Evolutionary conservation across 83 land plant species (phyloP).

Genomic region (Larix sibirica): DNA sequence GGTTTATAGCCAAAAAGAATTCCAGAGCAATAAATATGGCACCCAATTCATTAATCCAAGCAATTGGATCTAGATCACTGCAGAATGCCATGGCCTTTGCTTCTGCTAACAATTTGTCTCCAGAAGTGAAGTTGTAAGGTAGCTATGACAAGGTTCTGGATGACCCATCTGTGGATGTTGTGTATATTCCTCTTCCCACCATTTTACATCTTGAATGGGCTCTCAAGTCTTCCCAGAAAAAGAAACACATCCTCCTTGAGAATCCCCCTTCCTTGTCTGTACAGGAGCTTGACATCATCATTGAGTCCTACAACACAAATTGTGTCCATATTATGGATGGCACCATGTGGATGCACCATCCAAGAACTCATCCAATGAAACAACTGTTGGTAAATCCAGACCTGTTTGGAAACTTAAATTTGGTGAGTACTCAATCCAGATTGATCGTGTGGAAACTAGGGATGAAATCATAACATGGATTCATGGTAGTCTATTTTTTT

Average conservation of each 20-base stretch:
- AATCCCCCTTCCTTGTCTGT: conserved; percentile 68
- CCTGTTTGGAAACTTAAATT: conserved; percentile 51
- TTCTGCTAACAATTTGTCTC: conserved; percentile 12
- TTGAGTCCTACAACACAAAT: conserved; percentile 43
- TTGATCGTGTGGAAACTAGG: too few species aligned
- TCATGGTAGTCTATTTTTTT: too few species aligned
- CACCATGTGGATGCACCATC: conserved; percentile 92
- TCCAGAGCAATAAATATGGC: conserved; percentile 12
- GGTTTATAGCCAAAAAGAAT: too few species aligned
- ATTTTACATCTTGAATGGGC: conserved; percentile 76
- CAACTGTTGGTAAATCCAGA: conserved; percentile 34
- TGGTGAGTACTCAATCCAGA: conserved; percentile 29
- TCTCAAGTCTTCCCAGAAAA: conserved; percentile 48
- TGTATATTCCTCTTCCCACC: conserved; percentile 85
- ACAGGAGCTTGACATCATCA: conserved; percentile 57
- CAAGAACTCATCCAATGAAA: conserved; percentile 66
- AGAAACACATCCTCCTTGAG: conserved; percentile 84
- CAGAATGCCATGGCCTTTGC: conserved; percentile 56
- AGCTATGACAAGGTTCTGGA: conserved; percentile 72
- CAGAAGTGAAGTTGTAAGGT: conserved; percentile 21
- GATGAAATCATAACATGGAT: too few species aligned
- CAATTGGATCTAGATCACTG: conserved; percentile 70
- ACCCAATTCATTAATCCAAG: conserved; percentile 54
- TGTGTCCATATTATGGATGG: conserved; percentile 85
- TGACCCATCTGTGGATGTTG: conserved; percentile 72